Conservation (phyloP, 2,329 filamentous ascomycete species). For the Aspergillus costaricaensis region DNA sequence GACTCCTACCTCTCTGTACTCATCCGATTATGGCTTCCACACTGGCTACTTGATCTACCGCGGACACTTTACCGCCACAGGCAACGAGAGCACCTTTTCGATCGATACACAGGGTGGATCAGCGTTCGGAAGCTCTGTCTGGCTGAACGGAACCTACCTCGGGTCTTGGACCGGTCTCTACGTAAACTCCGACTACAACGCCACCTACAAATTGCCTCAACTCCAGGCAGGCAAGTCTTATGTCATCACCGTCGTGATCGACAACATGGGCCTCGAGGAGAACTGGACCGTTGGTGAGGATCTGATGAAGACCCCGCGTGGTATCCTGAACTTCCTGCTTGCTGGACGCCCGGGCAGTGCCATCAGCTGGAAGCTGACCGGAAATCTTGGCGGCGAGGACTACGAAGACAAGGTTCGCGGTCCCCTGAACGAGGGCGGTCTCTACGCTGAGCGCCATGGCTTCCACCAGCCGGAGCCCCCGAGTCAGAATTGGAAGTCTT, state of each 20-base stretch:
- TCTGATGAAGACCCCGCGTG: conserved; percentile 59
- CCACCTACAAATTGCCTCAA: conserved; percentile 59
- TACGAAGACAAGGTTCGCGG: conserved; percentile 55
- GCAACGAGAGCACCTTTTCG: conserved; percentile 59
- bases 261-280: conserved; percentile 72
- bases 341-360: conserved; percentile 38
- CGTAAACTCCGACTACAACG: conserved; percentile 52
- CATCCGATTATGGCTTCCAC: conserved; percentile 73
- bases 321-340: conserved; percentile 52
- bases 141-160: conserved; percentile 64
- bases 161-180: conserved; percentile 65
- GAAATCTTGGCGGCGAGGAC: conserved; percentile 59
- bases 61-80: conserved; percentile 67
- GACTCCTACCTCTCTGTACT: conserved; percentile 68
- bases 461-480: conserved; percentile 57
- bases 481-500: conserved; percentile 34
- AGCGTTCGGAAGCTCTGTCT: conserved; percentile 67
- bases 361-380: conserved; percentile 59
- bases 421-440: conserved; percentile 60
- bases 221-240: conserved; percentile 56
- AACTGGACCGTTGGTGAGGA: conserved; percentile 63
- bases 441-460: conserved; percentile 58
- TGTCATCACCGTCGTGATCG: conserved; percentile 69
- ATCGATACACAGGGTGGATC: conserved; percentile 66
- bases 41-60: conserved; percentile 69